These are phyloP conservation scores for Penicillium antarcticum DNA, from an alignment of 495 filamentous ascomycete species.

Conservation along the genomic window DNA sequence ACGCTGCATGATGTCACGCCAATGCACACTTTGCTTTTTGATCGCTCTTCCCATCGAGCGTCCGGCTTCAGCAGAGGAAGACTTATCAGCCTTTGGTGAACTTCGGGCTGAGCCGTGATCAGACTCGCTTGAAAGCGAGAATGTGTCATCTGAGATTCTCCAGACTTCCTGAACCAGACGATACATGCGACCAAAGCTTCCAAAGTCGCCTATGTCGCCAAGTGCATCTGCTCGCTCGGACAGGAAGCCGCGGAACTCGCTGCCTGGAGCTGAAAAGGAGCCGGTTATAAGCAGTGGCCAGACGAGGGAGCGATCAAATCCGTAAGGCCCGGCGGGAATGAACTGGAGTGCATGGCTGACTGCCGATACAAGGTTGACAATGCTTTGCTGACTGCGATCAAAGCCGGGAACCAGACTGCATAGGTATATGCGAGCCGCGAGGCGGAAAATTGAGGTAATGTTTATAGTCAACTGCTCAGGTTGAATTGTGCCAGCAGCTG, in stretches of 20 bases:
- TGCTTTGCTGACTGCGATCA: constrained; percentile 65
- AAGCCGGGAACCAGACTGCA: constrained; percentile 90
- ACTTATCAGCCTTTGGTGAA: too few species aligned
- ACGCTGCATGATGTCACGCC: too few species aligned
- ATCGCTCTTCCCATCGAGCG: too few species aligned
- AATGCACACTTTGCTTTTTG: too few species aligned
- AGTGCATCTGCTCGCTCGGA: constrained; percentile 70
- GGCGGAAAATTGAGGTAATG: constrained; percentile 84
- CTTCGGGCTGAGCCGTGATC: too few species aligned
- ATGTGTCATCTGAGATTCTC: too few species aligned
- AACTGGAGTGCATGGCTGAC: constrained; percentile 66
- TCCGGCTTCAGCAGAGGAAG: too few species aligned
- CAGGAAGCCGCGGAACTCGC: constrained; percentile 73
- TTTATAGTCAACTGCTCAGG: constrained; percentile 79
- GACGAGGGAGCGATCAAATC: constrained; percentile 85
- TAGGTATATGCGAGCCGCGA: constrained; percentile 91
- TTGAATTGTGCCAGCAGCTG: constrained; percentile 67
- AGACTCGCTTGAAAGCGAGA: too few species aligned
- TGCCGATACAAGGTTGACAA: constrained; percentile 72
- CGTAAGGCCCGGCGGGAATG: constrained; percentile 75
- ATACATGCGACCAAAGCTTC: constrained; percentile 82
- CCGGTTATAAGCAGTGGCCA: constrained; percentile 92
- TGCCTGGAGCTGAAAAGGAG: constrained; percentile 62
- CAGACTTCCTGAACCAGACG: constrained; percentile 80
- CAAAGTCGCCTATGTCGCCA: constrained; percentile 73